Evolutionary conservation across 257 asterid species (phyloP).

Genomic region (Jacaranda copaia): DNA sequence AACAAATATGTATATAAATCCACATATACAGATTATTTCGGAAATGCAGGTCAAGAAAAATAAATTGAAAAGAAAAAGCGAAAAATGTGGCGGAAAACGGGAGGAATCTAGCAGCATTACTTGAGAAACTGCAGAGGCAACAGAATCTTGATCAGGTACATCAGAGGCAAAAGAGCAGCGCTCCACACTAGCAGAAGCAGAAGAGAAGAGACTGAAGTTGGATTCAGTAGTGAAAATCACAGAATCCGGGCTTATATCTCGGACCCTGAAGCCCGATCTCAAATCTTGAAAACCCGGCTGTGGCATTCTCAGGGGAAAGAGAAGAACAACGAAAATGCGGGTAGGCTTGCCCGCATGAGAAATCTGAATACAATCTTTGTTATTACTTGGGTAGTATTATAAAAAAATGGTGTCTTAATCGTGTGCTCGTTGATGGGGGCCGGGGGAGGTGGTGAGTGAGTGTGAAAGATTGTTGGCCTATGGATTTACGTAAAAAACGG

Average conservation of each 20-base stretch:
- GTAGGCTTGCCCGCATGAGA: conserved; percentile 33
- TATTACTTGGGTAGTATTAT: neutral
- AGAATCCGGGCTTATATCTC: conserved; percentile 89
- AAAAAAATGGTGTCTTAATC: conserved; percentile 45
- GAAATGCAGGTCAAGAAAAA: conserved; percentile 21
- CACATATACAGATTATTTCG: neutral
- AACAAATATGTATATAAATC: neutral
- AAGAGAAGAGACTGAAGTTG: conserved; percentile 88
- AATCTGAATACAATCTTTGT: conserved; percentile 36
- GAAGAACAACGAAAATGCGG: neutral
- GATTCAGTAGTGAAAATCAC: conserved; percentile 76
- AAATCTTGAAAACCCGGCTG: conserved; percentile 56
- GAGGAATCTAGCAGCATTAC: conserved; percentile 42
- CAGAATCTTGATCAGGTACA: conserved; percentile 68
- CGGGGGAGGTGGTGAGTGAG: neutral
- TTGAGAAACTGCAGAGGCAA: conserved; percentile 57
- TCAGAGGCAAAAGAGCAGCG: conserved; percentile 94
- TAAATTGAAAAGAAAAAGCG: neutral
- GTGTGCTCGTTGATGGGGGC: conserved; percentile 17
- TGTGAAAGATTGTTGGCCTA: conserved; percentile 29
- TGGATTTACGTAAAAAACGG: conserved; percentile 50
- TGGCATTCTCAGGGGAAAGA: conserved; percentile 48
- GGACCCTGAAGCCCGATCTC: conserved; percentile 62
- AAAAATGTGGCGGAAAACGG: neutral
- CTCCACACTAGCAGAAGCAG: conserved; percentile 89